Conservation (phyloP, 2,329 filamentous ascomycete species). For the Penicillium sp. region DNA sequence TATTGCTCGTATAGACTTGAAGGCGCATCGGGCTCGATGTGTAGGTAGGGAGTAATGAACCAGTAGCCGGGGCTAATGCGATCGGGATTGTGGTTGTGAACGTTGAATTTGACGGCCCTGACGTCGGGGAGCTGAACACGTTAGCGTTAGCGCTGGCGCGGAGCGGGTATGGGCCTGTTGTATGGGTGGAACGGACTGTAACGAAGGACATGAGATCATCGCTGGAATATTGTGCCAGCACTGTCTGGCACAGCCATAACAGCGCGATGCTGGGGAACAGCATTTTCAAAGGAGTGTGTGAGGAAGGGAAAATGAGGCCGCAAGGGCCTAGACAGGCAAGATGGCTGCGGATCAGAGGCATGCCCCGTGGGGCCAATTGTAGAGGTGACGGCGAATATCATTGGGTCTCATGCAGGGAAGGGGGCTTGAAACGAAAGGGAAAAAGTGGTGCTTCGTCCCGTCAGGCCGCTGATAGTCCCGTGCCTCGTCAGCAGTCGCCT, state of each 20-base stretch:
- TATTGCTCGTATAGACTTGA: constrained; percentile 37
- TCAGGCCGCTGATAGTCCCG: not conserved
- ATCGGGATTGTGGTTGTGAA: constrained; percentile 28
- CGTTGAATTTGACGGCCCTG: constrained; percentile 29
- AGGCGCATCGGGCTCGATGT: constrained; percentile 27
- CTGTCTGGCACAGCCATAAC: constrained; percentile 10
- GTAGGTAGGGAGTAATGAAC: constrained; percentile 50
- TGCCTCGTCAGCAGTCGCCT: constrained; percentile 3
- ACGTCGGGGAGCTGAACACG: constrained; percentile 25
- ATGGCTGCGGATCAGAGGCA: not conserved
- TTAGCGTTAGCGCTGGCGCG: not conserved
- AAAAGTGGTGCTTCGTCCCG: constrained; percentile 1
- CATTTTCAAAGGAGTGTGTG: constrained; percentile 8
- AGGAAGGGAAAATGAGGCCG: not conserved
- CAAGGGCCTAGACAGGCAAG: not conserved
- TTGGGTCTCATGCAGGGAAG: constrained; percentile 1
- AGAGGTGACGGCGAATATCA: constrained; percentile 1
- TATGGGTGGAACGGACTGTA: constrained; percentile 1
- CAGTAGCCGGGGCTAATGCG: constrained; percentile 47
- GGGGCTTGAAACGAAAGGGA: constrained; percentile 1
- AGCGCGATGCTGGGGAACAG: constrained; percentile 3
- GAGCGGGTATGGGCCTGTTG: not conserved
- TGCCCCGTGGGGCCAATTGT: not conserved
- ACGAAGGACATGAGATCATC: constrained; percentile 13
- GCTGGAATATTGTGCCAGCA: constrained; percentile 8